Base-by-base conservation (phyloP, 495 filamentous ascomycete species). In the Saxispiralis lemnorum region DNA sequence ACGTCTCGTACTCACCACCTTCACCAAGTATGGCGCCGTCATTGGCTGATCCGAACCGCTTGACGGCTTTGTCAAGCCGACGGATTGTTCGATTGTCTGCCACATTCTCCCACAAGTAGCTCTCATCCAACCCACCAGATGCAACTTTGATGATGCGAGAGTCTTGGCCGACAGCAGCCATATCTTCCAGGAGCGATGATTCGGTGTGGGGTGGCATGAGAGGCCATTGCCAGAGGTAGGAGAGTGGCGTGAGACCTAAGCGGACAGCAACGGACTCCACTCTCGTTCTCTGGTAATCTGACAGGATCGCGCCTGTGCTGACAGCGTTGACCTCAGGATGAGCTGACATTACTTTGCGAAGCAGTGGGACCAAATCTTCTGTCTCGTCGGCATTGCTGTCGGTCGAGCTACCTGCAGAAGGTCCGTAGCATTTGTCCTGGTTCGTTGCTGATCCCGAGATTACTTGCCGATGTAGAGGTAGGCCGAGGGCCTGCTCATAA, bases 1-100 rank as follows among this genome's bases (percentile, higher is more conserved):
- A 61, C 16, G 84, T 96, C 68, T 97, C 89, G 64, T 88, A 97
- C 66, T 97, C 89, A 3, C 92, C 89, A 2, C 89, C 89, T 55
- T 96, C 89, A 0, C 92, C 89, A 16, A 95, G 58, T 15, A 88
- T 71, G 10, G 82, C 79, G 0, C 82, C 83, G 35, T 59, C 68
- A 37, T 62, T 69, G 53, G 72, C 66, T 21, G 65, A 64, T 7
- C 71, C 71, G 69, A 88, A 95, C 43, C 78, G 68, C 41, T 62
- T 63, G 69, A 89, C 77, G 3, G 70, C 70, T 47, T 65, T 71
- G 31, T 65, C 64, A 21, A 94, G 52, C 39, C 66, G 65, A 36
- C 56, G 60, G 48, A 77, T 64, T 7, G 71, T 63, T 20, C 38
- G 51, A 1, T 59, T 47, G 49, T 69, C 72, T 4, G 68, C 63